Evolutionary conservation across 352 stramenopile species (phyloP).

Genomic region (Phytophthora pseudosyringae): DNA sequence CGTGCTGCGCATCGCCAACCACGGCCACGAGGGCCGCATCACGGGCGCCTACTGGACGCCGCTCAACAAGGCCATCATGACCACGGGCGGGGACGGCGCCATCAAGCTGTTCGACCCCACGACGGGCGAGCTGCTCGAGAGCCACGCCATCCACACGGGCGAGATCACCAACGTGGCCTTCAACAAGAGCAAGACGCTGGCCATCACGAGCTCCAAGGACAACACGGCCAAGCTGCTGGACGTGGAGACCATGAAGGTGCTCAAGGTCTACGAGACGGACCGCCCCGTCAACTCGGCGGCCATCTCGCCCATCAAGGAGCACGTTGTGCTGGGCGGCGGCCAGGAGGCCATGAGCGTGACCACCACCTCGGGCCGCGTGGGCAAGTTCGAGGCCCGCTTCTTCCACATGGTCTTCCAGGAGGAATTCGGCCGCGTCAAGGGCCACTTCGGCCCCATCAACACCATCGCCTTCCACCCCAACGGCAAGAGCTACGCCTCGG

Average conservation of each 20-base stretch:
- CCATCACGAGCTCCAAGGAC: slow-evolving; percentile 98
- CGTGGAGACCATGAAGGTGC: slow-evolving; percentile 93
- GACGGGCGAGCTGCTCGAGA: slow-evolving; percentile 72
- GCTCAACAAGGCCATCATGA: slow-evolving; percentile 88
- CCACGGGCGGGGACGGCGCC: slow-evolving; percentile 79
- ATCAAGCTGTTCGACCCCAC: slow-evolving; percentile 85
- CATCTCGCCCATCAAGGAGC: slow-evolving; percentile 96
- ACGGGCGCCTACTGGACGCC: slow-evolving; percentile 88
- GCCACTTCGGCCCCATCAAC: slow-evolving; percentile 99
- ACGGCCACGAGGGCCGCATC: slow-evolving; percentile 82
- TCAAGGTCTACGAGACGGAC: slow-evolving; percentile 99
- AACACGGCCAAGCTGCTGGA: slow-evolving; percentile 98
- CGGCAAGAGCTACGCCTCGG: slow-evolving; percentile 98
- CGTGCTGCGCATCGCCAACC: slow-evolving; percentile 78
- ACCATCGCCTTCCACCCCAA: slow-evolving; percentile 98
- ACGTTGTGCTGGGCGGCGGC: slow-evolving; percentile 97
- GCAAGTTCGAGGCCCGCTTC: slow-evolving; percentile 97
- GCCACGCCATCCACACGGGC: slow-evolving; percentile 93
- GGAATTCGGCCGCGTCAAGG: slow-evolving; percentile 98
- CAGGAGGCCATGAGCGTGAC: slow-evolving; percentile 99
- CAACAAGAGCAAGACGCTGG: slow-evolving; percentile 97
- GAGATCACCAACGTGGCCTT: slow-evolving; percentile 97
- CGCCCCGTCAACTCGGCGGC: slow-evolving; percentile 98
- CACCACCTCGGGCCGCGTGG: slow-evolving; percentile 92
- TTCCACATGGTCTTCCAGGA: slow-evolving; percentile 99